Evolutionary conservation across 768 basidiomycete species (phyloP), one percentile per base, ranked within the genome.

Genomic region (Gloeostereum incarnatum): DNA sequence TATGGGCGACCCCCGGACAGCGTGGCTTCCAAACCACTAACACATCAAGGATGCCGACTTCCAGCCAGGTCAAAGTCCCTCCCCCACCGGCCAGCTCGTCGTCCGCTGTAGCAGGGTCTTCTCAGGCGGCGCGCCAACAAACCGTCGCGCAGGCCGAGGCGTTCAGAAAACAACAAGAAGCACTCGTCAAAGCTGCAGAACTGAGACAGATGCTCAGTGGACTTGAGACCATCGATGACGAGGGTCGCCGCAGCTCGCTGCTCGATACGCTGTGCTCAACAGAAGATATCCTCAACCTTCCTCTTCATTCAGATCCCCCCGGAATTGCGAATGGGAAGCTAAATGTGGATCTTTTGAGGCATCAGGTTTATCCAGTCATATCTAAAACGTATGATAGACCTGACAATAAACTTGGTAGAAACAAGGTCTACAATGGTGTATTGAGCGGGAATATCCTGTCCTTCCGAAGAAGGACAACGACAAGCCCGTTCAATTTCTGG

Each of bases 401-500:
- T 47, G 7, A 36, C 19, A 24, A 19, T 37, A 1, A 34, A 10
- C 24, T 9, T 30, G 39, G 35, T 23, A 91, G 88, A 78, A 62
- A 35, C 88, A 92, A 74, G 89, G 78, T 1, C 57, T 92, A 31
- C 74, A 81, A 50, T 96, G 92, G 91, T 87, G 86, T 48, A 67
- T 93, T 20, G 71, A 78, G 11, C 74, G 66, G 19, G 91, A 96
- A 56, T 77, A 87, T 49, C 91, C 92, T 0, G 56, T 58, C 26
- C 58, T 92, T 9, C 92, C 91, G 2, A 71, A 63, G 41, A 70
- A 61, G 22, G 75, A 78, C 35, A 53, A 56, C 0, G 89, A 91
- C 41, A 71, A 67, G 24, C 81, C 88, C 0, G 84, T 90, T 1
- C 92, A 94, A 55, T 91, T n/a, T 96, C 49, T 96, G 91, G 92